Percentiles rank a stretch among this genome's conserved stretches.
Conservation (phyloP, 106 monocot genomes). For the Dendrobium chrysotoxum region DNA sequence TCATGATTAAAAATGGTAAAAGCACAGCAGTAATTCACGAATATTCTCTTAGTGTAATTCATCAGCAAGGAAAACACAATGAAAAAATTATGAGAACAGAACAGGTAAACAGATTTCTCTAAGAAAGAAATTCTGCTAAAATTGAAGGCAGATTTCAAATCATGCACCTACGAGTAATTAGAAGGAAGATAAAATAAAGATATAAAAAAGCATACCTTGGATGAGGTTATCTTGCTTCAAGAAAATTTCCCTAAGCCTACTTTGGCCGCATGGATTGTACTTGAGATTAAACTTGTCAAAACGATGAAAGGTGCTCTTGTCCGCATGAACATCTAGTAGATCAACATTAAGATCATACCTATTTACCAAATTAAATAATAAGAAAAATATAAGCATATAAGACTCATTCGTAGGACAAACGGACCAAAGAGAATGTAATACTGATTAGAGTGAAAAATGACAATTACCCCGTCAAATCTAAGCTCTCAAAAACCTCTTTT, state of each 20-base stretch:
- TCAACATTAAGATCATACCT: conserved; percentile 99
- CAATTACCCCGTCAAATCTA: conserved; percentile 88
- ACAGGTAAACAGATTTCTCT: not conserved
- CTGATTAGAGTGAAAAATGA: not conserved
- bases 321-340: conserved; percentile 96
- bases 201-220: conserved; percentile 42
- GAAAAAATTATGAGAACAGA: not conserved
- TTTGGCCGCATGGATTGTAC: conserved; percentile 98
- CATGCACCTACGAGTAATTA: not conserved
- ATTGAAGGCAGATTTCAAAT: not conserved
- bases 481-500: conserved; percentile 98
- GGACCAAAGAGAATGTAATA: not conserved
- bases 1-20: not conserved
- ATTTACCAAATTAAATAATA: conserved; percentile 4
- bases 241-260: conserved; percentile 95
- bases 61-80: not conserved
- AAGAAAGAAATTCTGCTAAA: not conserved
- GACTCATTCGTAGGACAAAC: not conserved
- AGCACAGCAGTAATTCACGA: not conserved
- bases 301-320: conserved; percentile 99
- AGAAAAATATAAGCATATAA: conserved; percentile 4
- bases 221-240: conserved; percentile 99
- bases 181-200: not conserved
- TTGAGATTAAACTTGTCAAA: conserved; percentile 99
- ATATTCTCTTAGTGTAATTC: not conserved